Conservation (phyloP, 2,329 filamentous ascomycete species). For the Penicillium sp. region DNA sequence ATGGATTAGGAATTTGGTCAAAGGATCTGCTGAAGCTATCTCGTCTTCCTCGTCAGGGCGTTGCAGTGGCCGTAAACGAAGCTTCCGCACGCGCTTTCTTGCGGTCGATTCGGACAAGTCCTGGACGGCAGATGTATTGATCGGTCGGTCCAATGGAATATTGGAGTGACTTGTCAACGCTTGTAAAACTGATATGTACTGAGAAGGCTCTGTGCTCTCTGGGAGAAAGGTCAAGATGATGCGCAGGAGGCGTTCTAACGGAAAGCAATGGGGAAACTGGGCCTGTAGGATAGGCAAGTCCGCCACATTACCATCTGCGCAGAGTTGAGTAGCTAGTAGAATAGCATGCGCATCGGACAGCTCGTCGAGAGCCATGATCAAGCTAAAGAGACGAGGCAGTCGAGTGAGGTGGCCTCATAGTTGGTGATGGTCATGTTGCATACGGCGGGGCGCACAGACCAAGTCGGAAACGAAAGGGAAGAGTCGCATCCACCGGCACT, state of each 20-base stretch:
- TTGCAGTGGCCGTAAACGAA: constrained; percentile 51
- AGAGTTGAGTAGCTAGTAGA: constrained; percentile 57
- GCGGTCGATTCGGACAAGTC: constrained; percentile 51
- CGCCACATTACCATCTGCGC: constrained; percentile 53
- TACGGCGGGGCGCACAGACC: constrained; percentile 30
- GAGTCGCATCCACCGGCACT: constrained; percentile 31
- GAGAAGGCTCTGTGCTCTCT: constrained; percentile 53
- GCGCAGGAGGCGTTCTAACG: constrained; percentile 54
- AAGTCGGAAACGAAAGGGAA: constrained; percentile 33
- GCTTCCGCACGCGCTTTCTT: constrained; percentile 51
- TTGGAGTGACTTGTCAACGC: constrained; percentile 44
- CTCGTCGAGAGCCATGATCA: constrained; percentile 35
- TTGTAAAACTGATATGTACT: constrained; percentile 50
- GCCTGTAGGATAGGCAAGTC: constrained; percentile 53
- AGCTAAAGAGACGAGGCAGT: constrained; percentile 11
- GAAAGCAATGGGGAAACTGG: constrained; percentile 48
- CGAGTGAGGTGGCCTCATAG: constrained; percentile 29
- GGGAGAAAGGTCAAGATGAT: constrained; percentile 63
- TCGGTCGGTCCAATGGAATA: constrained; percentile 27
- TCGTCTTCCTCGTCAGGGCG: constrained; percentile 45
- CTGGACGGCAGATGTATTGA: constrained; percentile 50
- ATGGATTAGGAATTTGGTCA: constrained; percentile 59
- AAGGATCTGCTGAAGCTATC: constrained; percentile 46
- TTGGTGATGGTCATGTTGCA: constrained; percentile 23
- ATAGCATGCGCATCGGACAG: constrained; percentile 58